Evolutionary conservation across 306 rosid species (phyloP), one percentile per base, ranked within the genome.

Genomic region (Gillenia trifoliata): DNA sequence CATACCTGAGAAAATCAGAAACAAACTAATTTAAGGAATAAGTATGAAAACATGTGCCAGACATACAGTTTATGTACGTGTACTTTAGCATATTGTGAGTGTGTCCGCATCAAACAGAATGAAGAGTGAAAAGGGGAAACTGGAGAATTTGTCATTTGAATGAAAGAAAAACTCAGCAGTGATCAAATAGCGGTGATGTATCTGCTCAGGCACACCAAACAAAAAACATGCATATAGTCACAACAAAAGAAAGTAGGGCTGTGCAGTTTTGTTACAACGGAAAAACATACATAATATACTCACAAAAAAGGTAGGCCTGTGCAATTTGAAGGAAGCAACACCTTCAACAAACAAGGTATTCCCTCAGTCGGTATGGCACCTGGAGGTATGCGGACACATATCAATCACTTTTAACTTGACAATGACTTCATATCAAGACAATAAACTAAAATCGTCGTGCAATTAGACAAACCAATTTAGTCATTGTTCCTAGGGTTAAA

Each of bases 341-440:
- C 92, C 86, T 87, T 91, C 88, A 91, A 86, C 86, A 93, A 82
- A 83, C 96, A 91, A 75, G 98, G 98, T 81, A 93, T 91, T 81
- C 97, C 98, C 77, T 91, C 98, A 0, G 92, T 93, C 33, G 91
- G 96, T 78, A 91, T 91, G 82, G 91, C 92, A 83, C 97, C 97
- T 93, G 77, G 73, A 67, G 80, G 56, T 23, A 81, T 41, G 60
- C 65, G 40, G 64, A n/a, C 23, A 8, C 43, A 23, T 30, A 22
- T 73, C 52, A 49, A 50, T 50, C 69, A 28, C 38, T 34, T 67
- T 36, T 25, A 33, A 72, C 52, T 30, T 41, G 20, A 30, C 49
- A 25, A 28, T 66, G 49, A 55, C 56, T 36, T 54, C 23, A 19
- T 29, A 29, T 72, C n/a, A n/a, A n/a, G n/a, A n/a, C n/a, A n/a